Conservation (phyloP, 352 stramenopile species). For the Paralagenidium karlingii region DNA sequence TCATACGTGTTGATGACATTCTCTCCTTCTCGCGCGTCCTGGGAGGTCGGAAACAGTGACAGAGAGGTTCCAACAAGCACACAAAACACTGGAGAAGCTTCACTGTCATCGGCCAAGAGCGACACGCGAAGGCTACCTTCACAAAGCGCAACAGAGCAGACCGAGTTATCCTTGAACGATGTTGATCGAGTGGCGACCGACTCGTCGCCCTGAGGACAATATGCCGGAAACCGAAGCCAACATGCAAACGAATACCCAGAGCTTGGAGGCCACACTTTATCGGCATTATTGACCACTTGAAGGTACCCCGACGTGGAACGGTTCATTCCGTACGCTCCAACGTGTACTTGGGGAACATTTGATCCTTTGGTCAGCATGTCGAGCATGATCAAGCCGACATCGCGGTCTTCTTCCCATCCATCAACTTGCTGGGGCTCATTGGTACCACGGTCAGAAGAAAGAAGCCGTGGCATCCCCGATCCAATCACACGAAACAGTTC, state of each 20-base stretch:
- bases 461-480: constrained; percentile 28
- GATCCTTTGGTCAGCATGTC: constrained; percentile 21
- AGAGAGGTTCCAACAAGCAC: constrained; percentile 48
- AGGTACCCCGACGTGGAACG: constrained; percentile 46
- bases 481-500: constrained; percentile 39
- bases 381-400: constrained; percentile 32
- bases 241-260: constrained; percentile 70
- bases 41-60: constrained; percentile 32
- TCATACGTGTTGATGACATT: constrained; percentile 21
- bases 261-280: constrained; percentile 50
- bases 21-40: constrained; percentile 16
- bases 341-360: constrained; percentile 29
- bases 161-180: constrained; percentile 1
- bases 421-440: no score
- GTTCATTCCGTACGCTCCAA: constrained; percentile 35
- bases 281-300: constrained; percentile 40
- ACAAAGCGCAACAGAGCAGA: constrained; percentile 33
- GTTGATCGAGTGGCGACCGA: neutral
- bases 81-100: constrained; percentile 24
- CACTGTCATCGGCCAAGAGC: constrained; percentile 20
- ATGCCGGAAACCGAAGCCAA: constrained; percentile 57
- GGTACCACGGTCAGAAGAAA: no score
- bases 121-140: constrained; percentile 36
- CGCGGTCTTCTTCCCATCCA: no score
- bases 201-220: no score